A percentile compares a stretch with the other conserved stretches of the same genome.
Conservation (phyloP, 2,329 filamentous ascomycete genomes). For the Pseudopyricularia javanii region DNA sequence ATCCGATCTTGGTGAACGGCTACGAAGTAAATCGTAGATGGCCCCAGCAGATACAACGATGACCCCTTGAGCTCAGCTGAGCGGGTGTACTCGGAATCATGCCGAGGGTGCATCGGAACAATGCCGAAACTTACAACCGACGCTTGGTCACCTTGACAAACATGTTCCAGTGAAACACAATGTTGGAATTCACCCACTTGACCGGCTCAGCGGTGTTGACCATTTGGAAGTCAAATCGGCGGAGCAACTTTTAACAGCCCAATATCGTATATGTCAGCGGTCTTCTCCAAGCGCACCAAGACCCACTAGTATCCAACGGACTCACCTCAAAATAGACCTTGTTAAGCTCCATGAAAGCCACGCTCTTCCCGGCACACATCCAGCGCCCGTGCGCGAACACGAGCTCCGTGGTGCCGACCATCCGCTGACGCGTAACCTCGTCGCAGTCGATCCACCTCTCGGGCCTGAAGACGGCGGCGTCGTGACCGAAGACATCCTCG, state of each 20-base stretch:
- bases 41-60: no score
- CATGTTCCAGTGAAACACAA: slow-evolving; percentile 16
- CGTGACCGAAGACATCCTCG: slow-evolving; percentile 4
- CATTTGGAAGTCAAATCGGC: slow-evolving; percentile 17
- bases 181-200: slow-evolving; percentile 12
- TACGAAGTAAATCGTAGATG: no score
- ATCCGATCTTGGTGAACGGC: no score
- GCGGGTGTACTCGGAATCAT: no score
- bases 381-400: slow-evolving; percentile 26
- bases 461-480: slow-evolving; percentile 3
- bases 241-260: slow-evolving; percentile 6
- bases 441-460: slow-evolving; percentile 3
- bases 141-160: slow-evolving; percentile 13
- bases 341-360: slow-evolving; percentile 28
- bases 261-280: not conserved
- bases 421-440: not conserved
- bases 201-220: slow-evolving; percentile 11
- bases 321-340: slow-evolving; percentile 28
- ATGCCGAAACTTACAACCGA: not conserved
- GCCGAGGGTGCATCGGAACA: no score
- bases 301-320: not conserved
- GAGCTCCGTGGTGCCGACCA: slow-evolving; percentile 12
- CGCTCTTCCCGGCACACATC: slow-evolving; percentile 26
- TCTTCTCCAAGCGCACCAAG: not conserved
- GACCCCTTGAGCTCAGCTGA: no score